Evolutionary conservation across 2,329 filamentous ascomycete genomes (phyloP).

Genomic region (Xylariaceae sp.): DNA sequence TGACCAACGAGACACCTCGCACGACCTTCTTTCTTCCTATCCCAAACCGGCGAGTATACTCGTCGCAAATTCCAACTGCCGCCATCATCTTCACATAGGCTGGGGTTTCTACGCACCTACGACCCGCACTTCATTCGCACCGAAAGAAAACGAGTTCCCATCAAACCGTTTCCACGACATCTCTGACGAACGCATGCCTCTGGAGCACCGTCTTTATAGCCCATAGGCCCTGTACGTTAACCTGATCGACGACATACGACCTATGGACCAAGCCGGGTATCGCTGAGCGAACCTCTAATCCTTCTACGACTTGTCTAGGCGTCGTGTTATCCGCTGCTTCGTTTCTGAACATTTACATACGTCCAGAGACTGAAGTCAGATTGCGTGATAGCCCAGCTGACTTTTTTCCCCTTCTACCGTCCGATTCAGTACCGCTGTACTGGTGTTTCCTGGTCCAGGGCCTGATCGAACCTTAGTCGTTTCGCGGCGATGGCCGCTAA

Average conservation of each 20-base stretch:
- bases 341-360: neutral
- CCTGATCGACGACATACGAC: conserved; percentile 3
- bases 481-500: conserved; percentile 55
- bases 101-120: neutral
- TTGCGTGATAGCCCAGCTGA: neutral
- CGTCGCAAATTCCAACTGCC: neutral
- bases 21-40: neutral
- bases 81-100: neutral
- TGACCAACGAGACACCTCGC: neutral
- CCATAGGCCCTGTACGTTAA: neutral
- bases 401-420: neutral
- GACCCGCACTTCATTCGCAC: neutral
- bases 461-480: conserved; percentile 18
- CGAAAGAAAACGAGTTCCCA: neutral
- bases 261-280: conserved; percentile 20
- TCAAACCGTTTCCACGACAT: neutral
- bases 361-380: neutral
- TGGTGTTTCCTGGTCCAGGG: conserved; percentile 1
- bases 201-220: neutral
- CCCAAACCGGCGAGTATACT: neutral
- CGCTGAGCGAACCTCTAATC: conserved; percentile 14
- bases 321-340: conserved; percentile 2
- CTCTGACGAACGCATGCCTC: neutral
- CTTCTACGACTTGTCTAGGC: conserved; percentile 15
- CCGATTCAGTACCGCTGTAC: neutral